Base-by-base conservation (phyloP, 2,329 filamentous ascomycete species). In the Diaporthe nobilis region DNA sequence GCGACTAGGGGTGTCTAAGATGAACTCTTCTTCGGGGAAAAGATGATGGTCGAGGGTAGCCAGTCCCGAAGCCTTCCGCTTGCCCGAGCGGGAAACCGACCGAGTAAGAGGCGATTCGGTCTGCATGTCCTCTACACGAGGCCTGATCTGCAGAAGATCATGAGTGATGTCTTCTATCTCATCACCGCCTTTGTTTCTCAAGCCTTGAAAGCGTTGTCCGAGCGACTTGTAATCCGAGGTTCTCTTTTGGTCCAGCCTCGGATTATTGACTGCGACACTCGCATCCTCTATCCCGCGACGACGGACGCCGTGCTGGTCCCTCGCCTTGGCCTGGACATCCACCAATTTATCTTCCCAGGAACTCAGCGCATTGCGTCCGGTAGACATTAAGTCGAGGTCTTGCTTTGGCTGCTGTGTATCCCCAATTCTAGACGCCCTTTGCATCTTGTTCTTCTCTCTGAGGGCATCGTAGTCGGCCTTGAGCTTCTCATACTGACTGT, bases 401-500 rank as follows among this genome's bases (percentile, higher is more conserved):
- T 80, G 77, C 70, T 78, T 80, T 3, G 82, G 72, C 71, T 76
- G 79, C 28, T 73, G 76, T 13, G 72, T 20, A 49, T 79, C 75
- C 13, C 78, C 78, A 15, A 77, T 79, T 79, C 88, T 88, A 3
- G 91, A 82, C 0, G 82, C 82, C 75, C 85, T 85, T 53, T 91
- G 81, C 42, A 87, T 85, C 77, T 89, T 89, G 75, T 92, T 90
- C 73, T 90, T 90, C 44, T 87, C 85, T 77, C 89, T 89, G 49
- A 91, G 86, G 12, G 84, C 80, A 55, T 91, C 88, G 76, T 90
- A 90, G 22, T 91, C 85, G n/a, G 79, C 79, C 47, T 85, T 84
- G 17, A 89, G 77, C 70, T 85, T 85, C 73, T 84, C 82, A 73
- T 81, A 84, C 65, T 84, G 84, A 49, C 77, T 82, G 72, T 80